Base-by-base conservation (phyloP, 768 basidiomycete genomes). In the Pulveroboletus sp. region DNA sequence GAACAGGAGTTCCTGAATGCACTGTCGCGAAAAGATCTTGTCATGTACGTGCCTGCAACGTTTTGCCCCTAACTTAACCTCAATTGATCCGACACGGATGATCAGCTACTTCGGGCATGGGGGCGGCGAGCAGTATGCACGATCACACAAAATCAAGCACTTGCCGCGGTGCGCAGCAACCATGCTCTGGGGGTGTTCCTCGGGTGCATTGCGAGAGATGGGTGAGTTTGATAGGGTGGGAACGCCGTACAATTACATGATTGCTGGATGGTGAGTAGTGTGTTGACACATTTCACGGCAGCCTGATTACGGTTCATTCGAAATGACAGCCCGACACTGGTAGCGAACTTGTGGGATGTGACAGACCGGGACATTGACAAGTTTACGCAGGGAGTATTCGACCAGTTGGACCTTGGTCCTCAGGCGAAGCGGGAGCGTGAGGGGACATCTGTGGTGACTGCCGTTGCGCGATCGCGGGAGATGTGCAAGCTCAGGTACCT, bases 161-260 rank as follows among this genome's bases (percentile, higher is more conserved):
- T 74, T 98, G 31, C 78, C 80, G 1, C 76, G 77, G n/a, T 98
- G 96, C 64, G 94, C 96, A 7, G 86, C 86, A 12, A 88, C 89
- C 1, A 93, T 98, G 91, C 78, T 99, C 3, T 99, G 95, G 96
- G 96, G 96, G 1, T 99, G 96, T 73, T 99, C 96, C 0, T 97
- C 94, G 0, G 96, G 95, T 9, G 71, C 80, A 1, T 67, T 99
- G 54, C 77, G 79, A 48, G 90, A 95, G 42, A 90, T 91, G 82
- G 96, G 96, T 4, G 92, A 96, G 57, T 94, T 93, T 60, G 96
- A 98, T 61, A 77, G 90, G 9, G 78, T 81, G 12, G 96, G 96
- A 17, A 97, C 92, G 12, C 92, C 96, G 0, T 85, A 89, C 66
- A 85, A 92, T 58, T 99, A 99, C 66, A 91, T 97, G 88, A 64